Base-by-base conservation (phyloP, 106 monocot genomes). In the Dendrobium huoshanense region DNA sequence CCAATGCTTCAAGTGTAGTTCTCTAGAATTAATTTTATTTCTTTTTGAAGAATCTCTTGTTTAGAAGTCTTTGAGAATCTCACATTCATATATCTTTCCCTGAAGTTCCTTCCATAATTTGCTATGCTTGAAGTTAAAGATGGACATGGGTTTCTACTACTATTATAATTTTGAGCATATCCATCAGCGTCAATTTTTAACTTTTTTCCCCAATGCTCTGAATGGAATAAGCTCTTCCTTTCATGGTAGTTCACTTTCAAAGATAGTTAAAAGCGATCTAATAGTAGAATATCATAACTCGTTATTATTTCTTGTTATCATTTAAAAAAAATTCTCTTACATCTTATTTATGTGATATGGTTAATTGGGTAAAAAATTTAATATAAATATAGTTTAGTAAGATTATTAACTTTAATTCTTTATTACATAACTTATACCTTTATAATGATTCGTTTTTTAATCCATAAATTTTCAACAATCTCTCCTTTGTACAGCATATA, bases 1-100 rank as follows among this genome's bases (percentile, higher is more conserved):
- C 37, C 37, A 37, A 37, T 37, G 37, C 37, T 37, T 37, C 37
- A 37, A 37, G 37, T 85, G 89, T 80, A 4, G 25, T 8, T n/a
- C 33, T 43, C 75, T 22, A 51, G 41, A 37, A 37, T 37, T 37
- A 37, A 41, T 17, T 29, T 61, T 15, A 31, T 64, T 70, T 51
- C 31, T 24, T 58, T 33, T 33, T 45, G 19, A 49, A 37, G 33
- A 7, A 40, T 61, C 18, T 18, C 9, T 41, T 18, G 3, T 68
- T 10, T 80, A 33, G 64, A 45, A 11, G 4, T 20, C 20, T 44
- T 44, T 72, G 72, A 72, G 31, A 72, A 37, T 33, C 31, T 72
- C 8, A 72, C 72, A 72, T 37, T 11, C 24, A 72, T 37, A 72
- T 72, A 31, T 31, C 13, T 33, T 72, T 72, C 27, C 16, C 29